phyloP scores from a whole-genome alignment of 176 grass and related monocot species.

The Miscanthus lutarioriparius region DNA sequence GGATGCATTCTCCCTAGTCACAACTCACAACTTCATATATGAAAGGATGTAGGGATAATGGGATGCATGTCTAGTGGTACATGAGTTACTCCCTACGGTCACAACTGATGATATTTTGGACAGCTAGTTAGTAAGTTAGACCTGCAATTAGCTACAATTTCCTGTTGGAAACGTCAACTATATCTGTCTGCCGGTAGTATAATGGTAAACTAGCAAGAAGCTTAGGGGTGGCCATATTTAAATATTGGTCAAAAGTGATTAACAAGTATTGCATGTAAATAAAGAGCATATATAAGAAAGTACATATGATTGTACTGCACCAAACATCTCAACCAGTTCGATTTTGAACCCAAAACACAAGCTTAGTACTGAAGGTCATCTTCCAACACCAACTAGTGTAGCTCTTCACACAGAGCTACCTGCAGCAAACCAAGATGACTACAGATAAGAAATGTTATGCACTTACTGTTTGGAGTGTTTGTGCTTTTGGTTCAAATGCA shows the following conservation, averaged over 20 bases:
- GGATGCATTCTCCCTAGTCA: not conserved
- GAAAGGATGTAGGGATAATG: not conserved
- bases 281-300: not conserved
- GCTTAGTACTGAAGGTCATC: not conserved
- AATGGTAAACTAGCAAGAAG: not conserved
- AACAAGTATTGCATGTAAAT: not conserved
- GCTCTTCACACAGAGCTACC: not conserved
- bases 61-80: not conserved
- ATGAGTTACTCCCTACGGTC: not conserved
- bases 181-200: not conserved
- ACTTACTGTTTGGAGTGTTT: not conserved
- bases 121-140: not conserved
- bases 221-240: not conserved
- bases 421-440: not conserved
- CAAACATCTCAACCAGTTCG: not conserved
- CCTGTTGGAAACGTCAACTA: not conserved
- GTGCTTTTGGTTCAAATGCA: not conserved
- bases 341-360: not conserved
- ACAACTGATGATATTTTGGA: not conserved
- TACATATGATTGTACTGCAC: not conserved
- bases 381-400: not conserved
- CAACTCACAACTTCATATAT: no score
- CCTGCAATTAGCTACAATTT: not conserved
- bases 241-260: not conserved
- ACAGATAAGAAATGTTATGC: not conserved